These are phyloP conservation scores for Leptomonas pyrrhocoris DNA, from an alignment of 208 protist genomes.

Conservation along the genomic window DNA sequence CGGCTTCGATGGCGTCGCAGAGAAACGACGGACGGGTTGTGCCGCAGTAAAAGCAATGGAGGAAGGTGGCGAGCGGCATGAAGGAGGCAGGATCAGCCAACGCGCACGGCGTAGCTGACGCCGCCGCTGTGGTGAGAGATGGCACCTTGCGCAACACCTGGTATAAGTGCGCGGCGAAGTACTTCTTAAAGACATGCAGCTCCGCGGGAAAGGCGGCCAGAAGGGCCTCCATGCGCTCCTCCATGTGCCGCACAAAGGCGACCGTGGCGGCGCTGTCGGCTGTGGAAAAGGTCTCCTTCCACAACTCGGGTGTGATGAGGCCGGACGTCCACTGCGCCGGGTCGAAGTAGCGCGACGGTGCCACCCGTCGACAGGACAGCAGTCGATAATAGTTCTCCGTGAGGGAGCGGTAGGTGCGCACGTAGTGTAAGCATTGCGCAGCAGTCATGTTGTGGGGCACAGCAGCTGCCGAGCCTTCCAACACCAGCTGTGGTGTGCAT, in stretches of 20 bases:
- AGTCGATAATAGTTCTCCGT: constrained; percentile 43
- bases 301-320: constrained; percentile 29
- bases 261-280: constrained; percentile 2
- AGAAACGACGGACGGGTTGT: constrained; percentile 47
- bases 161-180: constrained; percentile 1
- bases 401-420: constrained; percentile 37
- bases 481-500: constrained; percentile 8
- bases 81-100: constrained; percentile 9
- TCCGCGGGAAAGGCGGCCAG: constrained; percentile 19
- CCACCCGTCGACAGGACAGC: constrained; percentile 7
- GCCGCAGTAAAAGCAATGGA: constrained; percentile 54
- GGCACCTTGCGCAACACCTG: constrained; percentile 16
- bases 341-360: constrained; percentile 25
- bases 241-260: constrained; percentile 20
- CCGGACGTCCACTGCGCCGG: constrained; percentile 29
- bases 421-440: constrained; percentile 71
- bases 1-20: constrained; percentile 25
- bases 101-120: not conserved
- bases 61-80: constrained; percentile 44
- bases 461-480: constrained; percentile 9
- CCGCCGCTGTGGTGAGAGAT: no score
- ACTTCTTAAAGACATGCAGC: constrained; percentile 23
- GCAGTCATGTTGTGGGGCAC: constrained; percentile 43
- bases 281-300: constrained; percentile 24
- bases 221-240: not conserved